Evolutionary conservation across 768 basidiomycete genomes (phyloP).

Genomic region (Mycena sanguinolenta): DNA sequence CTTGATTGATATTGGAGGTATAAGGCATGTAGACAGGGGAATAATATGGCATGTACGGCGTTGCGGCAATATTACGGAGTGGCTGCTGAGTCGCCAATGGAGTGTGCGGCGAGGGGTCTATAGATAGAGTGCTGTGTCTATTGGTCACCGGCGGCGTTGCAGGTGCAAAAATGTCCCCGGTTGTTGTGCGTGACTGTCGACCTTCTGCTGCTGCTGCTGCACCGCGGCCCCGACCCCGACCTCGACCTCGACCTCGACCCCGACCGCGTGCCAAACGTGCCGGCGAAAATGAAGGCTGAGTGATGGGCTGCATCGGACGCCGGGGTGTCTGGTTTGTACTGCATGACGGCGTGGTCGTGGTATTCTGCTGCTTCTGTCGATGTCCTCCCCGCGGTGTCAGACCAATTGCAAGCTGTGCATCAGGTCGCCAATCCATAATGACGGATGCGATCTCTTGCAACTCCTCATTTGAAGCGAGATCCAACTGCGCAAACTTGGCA

Average conservation of each 20-base stretch:
- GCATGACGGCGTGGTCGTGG: too few species aligned
- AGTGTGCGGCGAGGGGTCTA: background rate
- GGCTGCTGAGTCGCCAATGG: background rate
- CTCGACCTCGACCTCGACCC: background rate
- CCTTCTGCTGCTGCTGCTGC: background rate
- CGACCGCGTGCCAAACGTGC: background rate
- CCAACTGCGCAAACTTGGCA: slow-evolving; percentile 13
- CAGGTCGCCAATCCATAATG: slow-evolving; percentile 19
- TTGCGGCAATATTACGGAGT: background rate
- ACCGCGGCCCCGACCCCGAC: background rate
- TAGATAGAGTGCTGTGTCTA: background rate
- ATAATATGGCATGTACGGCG: too few species aligned
- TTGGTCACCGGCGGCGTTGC: background rate
- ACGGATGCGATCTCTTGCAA: slow-evolving; percentile 10
- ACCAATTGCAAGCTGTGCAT: too few species aligned
- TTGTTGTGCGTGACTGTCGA: background rate
- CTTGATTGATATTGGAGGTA: background rate
- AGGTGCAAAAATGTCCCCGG: background rate
- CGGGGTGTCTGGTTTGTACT: too few species aligned
- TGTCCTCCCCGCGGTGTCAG: too few species aligned
- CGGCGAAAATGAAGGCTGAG: slow-evolving; percentile 9
- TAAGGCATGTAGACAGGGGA: slow-evolving; percentile 4
- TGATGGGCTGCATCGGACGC: background rate
- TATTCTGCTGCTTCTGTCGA: too few species aligned
- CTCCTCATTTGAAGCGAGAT: slow-evolving; percentile 5